These are phyloP conservation scores for Cucurbita ficifolia DNA, from an alignment of 306 rosid species.

Conservation along the genomic window DNA sequence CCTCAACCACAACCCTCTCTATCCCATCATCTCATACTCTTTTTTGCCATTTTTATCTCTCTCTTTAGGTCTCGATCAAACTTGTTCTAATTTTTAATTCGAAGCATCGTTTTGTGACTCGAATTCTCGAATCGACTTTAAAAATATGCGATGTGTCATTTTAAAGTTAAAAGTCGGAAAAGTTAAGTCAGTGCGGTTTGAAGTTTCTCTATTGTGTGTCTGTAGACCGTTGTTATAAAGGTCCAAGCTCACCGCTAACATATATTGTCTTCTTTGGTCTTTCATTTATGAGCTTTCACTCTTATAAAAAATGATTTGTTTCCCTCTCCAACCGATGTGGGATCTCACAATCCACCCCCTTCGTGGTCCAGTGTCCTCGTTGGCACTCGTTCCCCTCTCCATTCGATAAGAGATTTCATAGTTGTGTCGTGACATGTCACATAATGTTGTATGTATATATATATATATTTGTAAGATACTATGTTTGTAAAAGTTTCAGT, in stretches of 20 bases:
- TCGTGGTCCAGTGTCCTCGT: fast-evolving
- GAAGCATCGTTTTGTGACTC: not conserved
- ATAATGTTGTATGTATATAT: too few species aligned
- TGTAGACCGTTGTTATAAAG: not conserved
- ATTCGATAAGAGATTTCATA: too few species aligned
- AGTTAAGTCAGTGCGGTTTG: not conserved
- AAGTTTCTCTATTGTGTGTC: not conserved
- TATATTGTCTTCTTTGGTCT: too few species aligned
- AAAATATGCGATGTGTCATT: not conserved
- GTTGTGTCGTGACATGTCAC: too few species aligned
- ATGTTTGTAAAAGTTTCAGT: too few species aligned
- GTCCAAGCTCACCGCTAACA: too few species aligned
- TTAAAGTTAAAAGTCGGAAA: not conserved
- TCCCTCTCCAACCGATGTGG: too few species aligned
- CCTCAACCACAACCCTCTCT: not conserved
- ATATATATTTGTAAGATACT: too few species aligned
- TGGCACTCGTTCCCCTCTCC: too few species aligned
- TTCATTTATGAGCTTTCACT: too few species aligned
- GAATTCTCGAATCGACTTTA: not conserved
- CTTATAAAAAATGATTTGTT: too few species aligned
- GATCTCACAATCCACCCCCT: too few species aligned
- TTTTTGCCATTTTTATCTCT: not conserved
- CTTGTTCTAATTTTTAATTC: not conserved
- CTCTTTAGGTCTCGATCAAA: not conserved
- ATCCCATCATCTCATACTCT: not conserved